Evolutionary conservation across 164 flowering plant genomes (phyloP).

Genomic region (Euptelea pleiosperma): DNA sequence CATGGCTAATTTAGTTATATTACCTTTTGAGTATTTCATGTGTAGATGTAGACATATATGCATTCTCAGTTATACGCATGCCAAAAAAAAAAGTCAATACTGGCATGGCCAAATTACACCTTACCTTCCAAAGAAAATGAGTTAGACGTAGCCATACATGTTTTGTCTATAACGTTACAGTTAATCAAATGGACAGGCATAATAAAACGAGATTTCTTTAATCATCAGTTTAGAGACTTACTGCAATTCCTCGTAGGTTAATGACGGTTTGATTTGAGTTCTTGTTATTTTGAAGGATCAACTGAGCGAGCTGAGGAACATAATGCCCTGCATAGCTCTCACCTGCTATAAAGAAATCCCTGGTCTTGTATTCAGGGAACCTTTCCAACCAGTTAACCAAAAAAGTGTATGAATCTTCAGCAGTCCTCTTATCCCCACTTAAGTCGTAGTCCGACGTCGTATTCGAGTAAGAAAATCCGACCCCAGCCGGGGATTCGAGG

Average conservation of each 20-base stretch:
- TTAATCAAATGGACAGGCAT: no score
- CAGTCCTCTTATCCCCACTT: constrained; percentile 37
- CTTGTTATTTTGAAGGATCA: constrained; percentile 29
- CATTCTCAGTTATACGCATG: no score
- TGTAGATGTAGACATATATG: no score
- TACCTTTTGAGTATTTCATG: no score
- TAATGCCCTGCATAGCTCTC: constrained; percentile 51
- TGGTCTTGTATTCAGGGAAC: constrained; percentile 37
- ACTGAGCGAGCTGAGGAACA: constrained; percentile 39
- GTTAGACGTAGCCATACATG: no score
- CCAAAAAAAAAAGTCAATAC: no score
- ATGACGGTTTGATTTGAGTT: constrained; percentile 26
- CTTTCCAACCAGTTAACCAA: constrained; percentile 39
- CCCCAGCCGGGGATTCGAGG: constrained; percentile 65
- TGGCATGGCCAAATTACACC: no score
- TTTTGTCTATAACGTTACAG: no score
- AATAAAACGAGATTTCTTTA: no score
- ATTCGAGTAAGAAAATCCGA: constrained; percentile 60
- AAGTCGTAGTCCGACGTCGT: constrained; percentile 34
- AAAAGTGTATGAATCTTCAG: constrained; percentile 31
- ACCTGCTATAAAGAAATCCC: constrained; percentile 40
- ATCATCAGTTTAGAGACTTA: constrained; percentile 11
- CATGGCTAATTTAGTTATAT: no score
- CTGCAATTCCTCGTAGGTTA: constrained; percentile 34
- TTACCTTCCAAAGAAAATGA: no score